Percentiles rank a stretch among this genome's conserved stretches.
These are phyloP conservation scores for Strigomonas culicis DNA, from an alignment of 208 protist genomes.

Conservation along the genomic window DNA sequence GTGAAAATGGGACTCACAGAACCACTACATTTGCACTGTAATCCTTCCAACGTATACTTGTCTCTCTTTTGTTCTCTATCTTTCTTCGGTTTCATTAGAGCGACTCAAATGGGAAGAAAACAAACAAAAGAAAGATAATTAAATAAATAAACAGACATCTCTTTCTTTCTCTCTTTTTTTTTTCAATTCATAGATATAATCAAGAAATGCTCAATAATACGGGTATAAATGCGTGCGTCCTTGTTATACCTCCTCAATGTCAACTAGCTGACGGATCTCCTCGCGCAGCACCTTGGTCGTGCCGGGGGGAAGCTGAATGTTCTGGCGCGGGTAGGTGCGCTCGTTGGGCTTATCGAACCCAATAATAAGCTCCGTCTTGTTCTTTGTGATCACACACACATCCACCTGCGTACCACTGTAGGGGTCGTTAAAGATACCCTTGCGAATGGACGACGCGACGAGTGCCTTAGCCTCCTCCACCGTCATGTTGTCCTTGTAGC, in stretches of 20 bases:
- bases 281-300: constrained; percentile 71
- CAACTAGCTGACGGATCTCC: constrained; percentile 78
- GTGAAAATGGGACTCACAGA: background rate
- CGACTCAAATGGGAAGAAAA: background rate
- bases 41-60: background rate
- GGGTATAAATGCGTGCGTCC: background rate
- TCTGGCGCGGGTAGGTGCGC: constrained; percentile 73
- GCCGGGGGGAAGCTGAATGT: constrained; percentile 68
- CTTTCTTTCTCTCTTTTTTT: constrained; percentile 14
- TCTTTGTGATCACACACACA: constrained; percentile 96
- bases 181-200: constrained; percentile 9
- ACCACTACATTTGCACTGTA: background rate
- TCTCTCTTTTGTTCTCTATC: background rate
- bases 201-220: background rate
- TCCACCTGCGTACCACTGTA: constrained; percentile 99
- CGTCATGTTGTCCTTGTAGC: constrained; percentile 94
- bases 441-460: constrained; percentile 95
- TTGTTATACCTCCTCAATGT: constrained; percentile 62
- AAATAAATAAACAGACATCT: background rate
- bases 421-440: constrained; percentile 99
- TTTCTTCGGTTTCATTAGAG: background rate
- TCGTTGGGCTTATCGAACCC: constrained; percentile 86
- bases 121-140: background rate
- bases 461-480: constrained; percentile 97
- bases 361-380: constrained; percentile 77